Conservation (phyloP, 1,284 basidiomycete species). For the Apiotrichum gamsii region DNA sequence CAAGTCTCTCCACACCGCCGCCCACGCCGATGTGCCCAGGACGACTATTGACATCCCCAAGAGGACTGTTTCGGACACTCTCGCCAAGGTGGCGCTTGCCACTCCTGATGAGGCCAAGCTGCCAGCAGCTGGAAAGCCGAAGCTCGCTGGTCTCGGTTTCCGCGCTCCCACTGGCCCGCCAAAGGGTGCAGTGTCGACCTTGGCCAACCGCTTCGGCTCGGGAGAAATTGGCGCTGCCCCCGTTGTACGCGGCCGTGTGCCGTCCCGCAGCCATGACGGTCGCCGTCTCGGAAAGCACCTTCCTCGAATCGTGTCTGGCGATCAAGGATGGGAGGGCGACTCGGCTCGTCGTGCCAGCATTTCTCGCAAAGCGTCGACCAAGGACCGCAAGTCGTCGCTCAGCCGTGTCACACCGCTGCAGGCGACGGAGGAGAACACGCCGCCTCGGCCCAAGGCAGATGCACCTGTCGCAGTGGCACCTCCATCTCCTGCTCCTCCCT, state of each 20-base stretch:
- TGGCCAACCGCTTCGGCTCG: conserved; percentile 14
- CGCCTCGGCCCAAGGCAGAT: conserved; percentile 5
- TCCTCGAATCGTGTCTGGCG: conserved; percentile 47
- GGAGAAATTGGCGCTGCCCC: conserved; percentile 1
- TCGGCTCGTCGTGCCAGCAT: conserved; percentile 3
- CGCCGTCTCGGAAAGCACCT: conserved; percentile 46
- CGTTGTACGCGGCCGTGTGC: conserved; percentile 6
- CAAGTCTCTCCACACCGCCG: background rate
- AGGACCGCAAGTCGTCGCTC: conserved; percentile 24
- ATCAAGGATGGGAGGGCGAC: conserved; percentile 41
- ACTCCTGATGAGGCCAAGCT: too few species aligned
- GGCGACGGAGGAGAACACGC: conserved; percentile 13
- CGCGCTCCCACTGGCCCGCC: conserved; percentile 17
- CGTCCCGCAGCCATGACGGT: conserved; percentile 25
- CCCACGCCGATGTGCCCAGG: background rate
- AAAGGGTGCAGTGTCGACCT: conserved; percentile 12
- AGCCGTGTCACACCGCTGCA: conserved; percentile 13
- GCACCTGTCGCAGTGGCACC: conserved; percentile 1
- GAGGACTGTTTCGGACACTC: too few species aligned
- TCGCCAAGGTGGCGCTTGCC: too few species aligned
- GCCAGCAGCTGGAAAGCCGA: background rate
- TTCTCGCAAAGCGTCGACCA: conserved; percentile 4
- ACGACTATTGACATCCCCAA: background rate
- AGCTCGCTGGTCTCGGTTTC: conserved; percentile 12
- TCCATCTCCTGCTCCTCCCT: conserved; percentile 12